These are phyloP conservation scores for Dryadomyces quercus-mongolicae DNA, from an alignment of 2,329 filamentous ascomycete genomes.

Conservation along the genomic window DNA sequence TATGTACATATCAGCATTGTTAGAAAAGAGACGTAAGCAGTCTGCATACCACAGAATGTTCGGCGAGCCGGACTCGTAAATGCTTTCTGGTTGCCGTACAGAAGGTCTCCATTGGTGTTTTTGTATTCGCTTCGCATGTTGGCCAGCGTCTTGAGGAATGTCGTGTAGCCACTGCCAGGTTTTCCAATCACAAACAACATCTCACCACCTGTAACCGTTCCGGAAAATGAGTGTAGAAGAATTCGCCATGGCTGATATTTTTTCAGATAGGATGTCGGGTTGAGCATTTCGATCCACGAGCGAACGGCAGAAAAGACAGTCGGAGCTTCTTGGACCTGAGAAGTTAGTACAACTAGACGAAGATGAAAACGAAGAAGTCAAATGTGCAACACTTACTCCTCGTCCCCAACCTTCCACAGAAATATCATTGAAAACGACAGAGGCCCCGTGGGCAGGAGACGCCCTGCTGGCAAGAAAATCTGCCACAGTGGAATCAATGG, in stretches of 20 bases:
- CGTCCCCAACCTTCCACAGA: neutral
- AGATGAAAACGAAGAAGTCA: too few species aligned
- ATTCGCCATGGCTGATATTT: neutral
- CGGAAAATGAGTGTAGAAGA: neutral
- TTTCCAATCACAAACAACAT: constrained; percentile 44
- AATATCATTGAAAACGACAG: neutral
- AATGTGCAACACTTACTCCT: neutral
- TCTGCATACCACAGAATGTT: neutral
- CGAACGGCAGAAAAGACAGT: neutral
- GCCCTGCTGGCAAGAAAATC: neutral
- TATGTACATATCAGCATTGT: too few species aligned
- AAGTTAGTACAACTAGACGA: too few species aligned
- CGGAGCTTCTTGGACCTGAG: neutral
- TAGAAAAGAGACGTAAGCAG: too few species aligned
- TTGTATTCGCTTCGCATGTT: constrained; percentile 57
- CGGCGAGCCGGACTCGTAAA: constrained; percentile 42
- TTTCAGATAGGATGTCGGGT: neutral
- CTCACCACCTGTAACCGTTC: constrained; percentile 34
- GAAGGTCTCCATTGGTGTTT: constrained; percentile 50
- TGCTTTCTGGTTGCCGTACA: constrained; percentile 41
- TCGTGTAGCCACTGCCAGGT: constrained; percentile 44
- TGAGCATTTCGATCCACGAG: neutral
- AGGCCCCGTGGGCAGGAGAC: neutral
- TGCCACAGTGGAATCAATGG: neutral
- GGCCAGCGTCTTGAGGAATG: constrained; percentile 48